A percentile compares a stretch with the other conserved stretches of the same genome.
These are phyloP conservation scores for Senecio squalidus DNA, from an alignment of 140 eudicot genomes.

Conservation along the genomic window DNA sequence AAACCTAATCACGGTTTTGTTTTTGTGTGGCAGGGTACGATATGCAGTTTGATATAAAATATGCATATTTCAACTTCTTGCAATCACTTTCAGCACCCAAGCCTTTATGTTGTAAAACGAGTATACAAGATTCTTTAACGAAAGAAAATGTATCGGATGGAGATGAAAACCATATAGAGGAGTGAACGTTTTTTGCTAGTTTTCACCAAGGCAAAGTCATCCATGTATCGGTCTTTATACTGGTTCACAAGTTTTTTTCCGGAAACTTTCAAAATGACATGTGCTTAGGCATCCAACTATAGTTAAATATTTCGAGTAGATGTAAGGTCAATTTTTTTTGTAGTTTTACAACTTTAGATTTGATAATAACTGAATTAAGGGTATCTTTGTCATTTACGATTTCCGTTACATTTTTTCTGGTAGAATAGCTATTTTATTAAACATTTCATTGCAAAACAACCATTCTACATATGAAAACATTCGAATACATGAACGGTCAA, in stretches of 20 bases:
- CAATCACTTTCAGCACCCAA: conserved; percentile 45
- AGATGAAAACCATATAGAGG: conserved; percentile 9
- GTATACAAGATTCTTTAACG: background rate
- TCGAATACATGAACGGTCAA: too few relatives aligned
- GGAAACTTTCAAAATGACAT: too few relatives aligned
- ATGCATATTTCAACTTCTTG: conserved; percentile 93
- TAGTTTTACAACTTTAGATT: too few relatives aligned
- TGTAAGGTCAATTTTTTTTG: too few relatives aligned
- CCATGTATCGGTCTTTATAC: too few relatives aligned
- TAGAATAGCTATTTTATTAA: background rate
- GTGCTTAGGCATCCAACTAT: too few relatives aligned
- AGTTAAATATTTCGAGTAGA: too few relatives aligned
- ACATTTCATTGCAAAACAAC: background rate
- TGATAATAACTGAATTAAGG: background rate
- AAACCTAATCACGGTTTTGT: background rate
- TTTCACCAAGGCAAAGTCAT: too few relatives aligned
- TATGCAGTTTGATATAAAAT: conserved; percentile 90
- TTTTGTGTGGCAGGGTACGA: conserved; percentile 78
- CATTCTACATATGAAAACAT: background rate
- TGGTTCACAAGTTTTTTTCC: too few relatives aligned
- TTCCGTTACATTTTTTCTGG: background rate
- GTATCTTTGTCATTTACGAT: background rate
- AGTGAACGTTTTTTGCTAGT: background rate
- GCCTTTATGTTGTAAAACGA: conserved; percentile 12
- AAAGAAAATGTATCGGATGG: conserved; percentile 15